A percentile compares a stretch with the other conserved stretches of the same genome.
Conservation (phyloP, 345 rosid genomes). For the Xanthoceras sorbifolium region DNA sequence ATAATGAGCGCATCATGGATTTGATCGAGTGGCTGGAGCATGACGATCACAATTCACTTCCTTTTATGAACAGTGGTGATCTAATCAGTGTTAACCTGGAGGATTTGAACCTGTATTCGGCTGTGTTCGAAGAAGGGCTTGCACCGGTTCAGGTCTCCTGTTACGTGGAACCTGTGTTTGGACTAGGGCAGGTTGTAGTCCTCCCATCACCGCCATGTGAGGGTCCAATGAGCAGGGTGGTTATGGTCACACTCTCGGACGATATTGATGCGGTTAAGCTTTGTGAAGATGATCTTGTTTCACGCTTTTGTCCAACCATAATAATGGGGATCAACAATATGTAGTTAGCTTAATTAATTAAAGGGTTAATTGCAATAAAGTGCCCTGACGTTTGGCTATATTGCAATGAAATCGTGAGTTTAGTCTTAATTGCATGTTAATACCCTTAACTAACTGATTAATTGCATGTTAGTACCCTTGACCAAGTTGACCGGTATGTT, state of each 20-base stretch:
- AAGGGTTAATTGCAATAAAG: no score
- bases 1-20: slow-evolving; percentile 47
- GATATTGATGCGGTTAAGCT: slow-evolving; percentile 45
- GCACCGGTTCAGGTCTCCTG: slow-evolving; percentile 39
- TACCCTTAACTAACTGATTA: no score
- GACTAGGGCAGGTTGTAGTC: slow-evolving; percentile 50
- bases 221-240: slow-evolving; percentile 51
- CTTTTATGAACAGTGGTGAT: slow-evolving; percentile 39
- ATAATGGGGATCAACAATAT: slow-evolving; percentile 36
- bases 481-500: no score
- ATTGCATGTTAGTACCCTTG: no score
- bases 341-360: background rate
- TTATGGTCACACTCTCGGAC: slow-evolving; percentile 51
- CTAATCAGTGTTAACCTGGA: slow-evolving; percentile 54
- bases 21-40: slow-evolving; percentile 60
- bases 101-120: slow-evolving; percentile 27
- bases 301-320: slow-evolving; percentile 43
- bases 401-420: no score
- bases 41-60: slow-evolving; percentile 8
- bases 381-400: no score
- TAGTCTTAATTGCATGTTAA: no score
- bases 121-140: slow-evolving; percentile 45
- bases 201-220: slow-evolving; percentile 42
- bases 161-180: slow-evolving; percentile 46
- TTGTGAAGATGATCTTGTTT: slow-evolving; percentile 48